Percentiles rank a stretch among this genome's conserved stretches.
These are phyloP conservation scores for Rhynchospora breviuscula DNA, from an alignment of 176 grass and related monocot species.

Conservation along the genomic window DNA sequence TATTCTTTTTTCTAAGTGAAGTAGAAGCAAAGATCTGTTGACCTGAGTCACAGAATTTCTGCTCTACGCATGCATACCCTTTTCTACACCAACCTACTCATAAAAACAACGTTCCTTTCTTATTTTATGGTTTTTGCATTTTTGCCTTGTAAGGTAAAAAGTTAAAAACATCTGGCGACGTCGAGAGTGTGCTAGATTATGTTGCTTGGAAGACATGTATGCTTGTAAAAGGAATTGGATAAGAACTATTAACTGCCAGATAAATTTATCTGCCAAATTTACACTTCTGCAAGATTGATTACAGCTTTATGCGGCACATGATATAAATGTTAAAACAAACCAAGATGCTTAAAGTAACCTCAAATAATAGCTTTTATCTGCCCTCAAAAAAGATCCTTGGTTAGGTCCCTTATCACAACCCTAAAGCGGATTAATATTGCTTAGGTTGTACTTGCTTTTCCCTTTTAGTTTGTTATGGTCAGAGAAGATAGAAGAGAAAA, in stretches of 20 bases:
- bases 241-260: background rate
- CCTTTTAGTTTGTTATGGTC: conserved; percentile 21
- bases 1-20: conserved; percentile 17
- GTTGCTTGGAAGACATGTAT: background rate
- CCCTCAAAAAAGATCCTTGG: background rate
- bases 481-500: conserved; percentile 29
- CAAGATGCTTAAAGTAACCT: background rate
- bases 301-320: background rate
- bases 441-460: conserved; percentile 59
- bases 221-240: background rate
- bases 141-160: background rate
- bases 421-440: conserved; percentile 26
- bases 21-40: conserved; percentile 28
- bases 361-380: background rate
- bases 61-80: conserved; percentile 13
- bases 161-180: background rate
- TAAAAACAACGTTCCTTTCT: background rate
- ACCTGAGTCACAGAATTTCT: conserved; percentile 19
- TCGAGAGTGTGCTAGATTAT: background rate
- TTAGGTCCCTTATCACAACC: conserved; percentile 25
- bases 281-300: background rate
- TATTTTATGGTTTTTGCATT: background rate
- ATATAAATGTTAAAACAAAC: conserved; percentile 8
- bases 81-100: conserved; percentile 19
- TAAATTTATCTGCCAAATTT: background rate